These are phyloP conservation scores for Lentinula novae-zelandiae DNA, from an alignment of 1,284 basidiomycete species.

Conservation along the genomic window DNA sequence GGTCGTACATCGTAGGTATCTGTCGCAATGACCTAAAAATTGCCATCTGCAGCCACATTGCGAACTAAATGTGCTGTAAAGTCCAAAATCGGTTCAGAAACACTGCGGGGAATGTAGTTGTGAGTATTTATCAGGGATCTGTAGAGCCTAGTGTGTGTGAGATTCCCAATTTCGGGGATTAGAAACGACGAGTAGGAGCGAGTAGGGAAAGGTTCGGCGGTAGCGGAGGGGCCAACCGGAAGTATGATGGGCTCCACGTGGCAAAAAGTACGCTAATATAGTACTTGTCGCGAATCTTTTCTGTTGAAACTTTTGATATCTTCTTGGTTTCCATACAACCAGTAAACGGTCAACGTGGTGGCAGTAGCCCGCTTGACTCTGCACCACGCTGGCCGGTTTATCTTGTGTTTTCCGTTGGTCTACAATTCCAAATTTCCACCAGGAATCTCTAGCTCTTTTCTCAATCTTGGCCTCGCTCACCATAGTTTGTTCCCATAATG, in stretches of 20 bases:
- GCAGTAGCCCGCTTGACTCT: neutral
- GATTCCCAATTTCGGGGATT: too few species aligned
- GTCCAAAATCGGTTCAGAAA: too few species aligned
- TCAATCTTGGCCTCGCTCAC: neutral
- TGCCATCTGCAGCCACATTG: too few species aligned
- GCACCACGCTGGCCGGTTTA: neutral
- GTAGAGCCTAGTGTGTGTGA: too few species aligned
- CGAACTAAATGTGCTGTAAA: too few species aligned
- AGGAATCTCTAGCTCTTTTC: neutral
- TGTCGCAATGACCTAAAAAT: too few species aligned
- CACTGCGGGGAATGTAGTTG: too few species aligned
- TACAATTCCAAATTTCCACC: neutral
- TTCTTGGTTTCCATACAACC: neutral
- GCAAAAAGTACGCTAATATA: neutral
- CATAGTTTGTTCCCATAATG: neutral
- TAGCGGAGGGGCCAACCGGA: too few species aligned
- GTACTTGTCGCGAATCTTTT: neutral
- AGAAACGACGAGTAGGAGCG: too few species aligned
- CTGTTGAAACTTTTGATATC: neutral
- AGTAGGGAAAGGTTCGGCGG: too few species aligned
- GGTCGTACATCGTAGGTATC: too few species aligned
- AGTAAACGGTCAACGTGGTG: neutral
- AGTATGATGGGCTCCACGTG: neutral
- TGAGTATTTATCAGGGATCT: too few species aligned
- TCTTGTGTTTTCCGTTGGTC: neutral